Evolutionary conservation across 305 asterid genomes (phyloP).

Genomic region (Fraxinus greggii): DNA sequence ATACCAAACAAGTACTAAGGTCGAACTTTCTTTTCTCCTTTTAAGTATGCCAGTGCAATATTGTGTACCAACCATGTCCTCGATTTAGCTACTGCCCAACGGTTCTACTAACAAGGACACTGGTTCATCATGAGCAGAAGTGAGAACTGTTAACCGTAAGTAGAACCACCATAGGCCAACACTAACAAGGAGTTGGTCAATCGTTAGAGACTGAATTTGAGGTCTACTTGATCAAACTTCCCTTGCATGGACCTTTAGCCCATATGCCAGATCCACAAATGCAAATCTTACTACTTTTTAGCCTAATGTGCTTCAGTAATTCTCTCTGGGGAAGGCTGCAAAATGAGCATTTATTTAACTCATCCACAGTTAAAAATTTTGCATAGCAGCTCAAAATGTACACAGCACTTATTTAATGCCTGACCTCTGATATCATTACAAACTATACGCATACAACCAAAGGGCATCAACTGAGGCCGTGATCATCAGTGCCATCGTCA

Average conservation of each 20-base stretch:
- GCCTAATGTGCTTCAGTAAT: background rate
- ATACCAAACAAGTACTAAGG: background rate
- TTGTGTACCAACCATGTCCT: background rate
- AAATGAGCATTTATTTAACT: background rate
- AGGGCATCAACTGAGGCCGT: background rate
- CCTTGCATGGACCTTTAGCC: background rate
- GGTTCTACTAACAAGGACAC: background rate
- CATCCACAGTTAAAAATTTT: background rate
- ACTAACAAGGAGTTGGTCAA: background rate
- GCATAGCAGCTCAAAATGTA: background rate
- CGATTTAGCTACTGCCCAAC: background rate
- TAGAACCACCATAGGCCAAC: background rate
- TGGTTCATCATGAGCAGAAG: background rate
- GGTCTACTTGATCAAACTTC: background rate
- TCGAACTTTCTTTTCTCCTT: background rate
- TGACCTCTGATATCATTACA: background rate
- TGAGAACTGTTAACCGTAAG: background rate
- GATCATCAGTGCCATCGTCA: background rate
- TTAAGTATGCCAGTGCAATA: background rate
- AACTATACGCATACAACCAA: background rate
- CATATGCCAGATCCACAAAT: background rate
- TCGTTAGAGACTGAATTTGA: background rate
- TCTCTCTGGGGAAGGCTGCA: background rate
- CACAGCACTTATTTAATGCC: background rate
- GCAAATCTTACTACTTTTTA: background rate